These are phyloP conservation scores for Flammula alnicola DNA, from an alignment of 1,284 basidiomycete genomes.

Conservation along the genomic window DNA sequence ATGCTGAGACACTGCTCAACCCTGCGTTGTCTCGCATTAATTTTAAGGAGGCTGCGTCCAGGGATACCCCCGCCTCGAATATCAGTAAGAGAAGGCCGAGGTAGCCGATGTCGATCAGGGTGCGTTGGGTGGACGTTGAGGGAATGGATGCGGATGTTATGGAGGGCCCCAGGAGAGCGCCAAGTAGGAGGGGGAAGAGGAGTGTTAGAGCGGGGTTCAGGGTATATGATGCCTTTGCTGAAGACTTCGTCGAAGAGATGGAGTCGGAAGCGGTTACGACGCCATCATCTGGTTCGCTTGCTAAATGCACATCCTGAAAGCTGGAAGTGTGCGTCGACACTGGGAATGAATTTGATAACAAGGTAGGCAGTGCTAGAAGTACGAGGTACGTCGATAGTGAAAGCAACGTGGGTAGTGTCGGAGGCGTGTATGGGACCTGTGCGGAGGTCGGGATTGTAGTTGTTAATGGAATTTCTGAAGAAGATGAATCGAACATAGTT, in stretches of 20 bases:
- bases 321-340: too few relatives aligned
- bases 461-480: not conserved
- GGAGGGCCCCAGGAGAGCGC: constrained; percentile 37
- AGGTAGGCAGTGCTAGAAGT: constrained; percentile 2
- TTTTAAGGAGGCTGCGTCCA: constrained; percentile 35
- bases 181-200: constrained; percentile 32
- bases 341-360: constrained; percentile 7
- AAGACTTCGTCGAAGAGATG: too few relatives aligned
- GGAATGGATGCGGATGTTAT: constrained; percentile 36
- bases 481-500: not conserved
- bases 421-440: constrained; percentile 8
- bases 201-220: constrained; percentile 12
- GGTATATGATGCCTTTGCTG: constrained; percentile 10
- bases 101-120: constrained; percentile 39
- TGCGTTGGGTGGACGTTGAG: constrained; percentile 30
- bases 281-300: too few relatives aligned
- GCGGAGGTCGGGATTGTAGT: constrained; percentile 6
- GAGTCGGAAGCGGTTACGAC: too few relatives aligned
- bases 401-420: constrained; percentile 2
- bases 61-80: constrained; percentile 38
- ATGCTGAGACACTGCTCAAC: constrained; percentile 36
- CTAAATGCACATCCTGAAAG: too few relatives aligned
- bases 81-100: constrained; percentile 41
- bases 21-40: constrained; percentile 37
- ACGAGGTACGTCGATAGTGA: constrained; percentile 4